These are phyloP conservation scores for Phytophthora nicotianae DNA, from an alignment of 352 stramenopile species.

Conservation along the genomic window DNA sequence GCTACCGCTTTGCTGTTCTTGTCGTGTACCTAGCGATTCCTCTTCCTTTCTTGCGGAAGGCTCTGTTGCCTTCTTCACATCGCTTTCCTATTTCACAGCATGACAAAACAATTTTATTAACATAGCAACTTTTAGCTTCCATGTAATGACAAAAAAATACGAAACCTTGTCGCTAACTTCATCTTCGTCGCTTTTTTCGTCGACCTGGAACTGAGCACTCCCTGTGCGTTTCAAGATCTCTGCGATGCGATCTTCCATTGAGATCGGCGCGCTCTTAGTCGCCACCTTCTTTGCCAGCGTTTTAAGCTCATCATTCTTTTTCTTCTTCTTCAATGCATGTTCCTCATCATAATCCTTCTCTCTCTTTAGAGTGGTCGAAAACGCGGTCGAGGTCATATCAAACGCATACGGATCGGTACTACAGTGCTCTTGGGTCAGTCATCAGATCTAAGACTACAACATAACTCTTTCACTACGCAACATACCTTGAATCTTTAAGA, in stretches of 20 bases:
- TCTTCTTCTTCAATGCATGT: conserved; percentile 26
- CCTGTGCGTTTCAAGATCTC: conserved; percentile 82
- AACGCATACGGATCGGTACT: conserved; percentile 80
- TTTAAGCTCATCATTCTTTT: conserved; percentile 40
- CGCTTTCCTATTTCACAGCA: conserved; percentile 13
- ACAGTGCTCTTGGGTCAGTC: conserved; percentile 11
- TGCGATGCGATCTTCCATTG: conserved; percentile 75
- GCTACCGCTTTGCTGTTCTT: not conserved
- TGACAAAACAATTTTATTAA: not conserved
- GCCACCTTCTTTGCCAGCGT: conserved; percentile 33
- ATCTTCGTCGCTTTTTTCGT: conserved; percentile 32
- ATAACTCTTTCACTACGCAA: not conserved
- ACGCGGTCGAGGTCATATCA: conserved; percentile 48
- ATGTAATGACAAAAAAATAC: not conserved
- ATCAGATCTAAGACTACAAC: not conserved
- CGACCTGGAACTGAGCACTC: conserved; percentile 44
- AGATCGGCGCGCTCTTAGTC: conserved; percentile 32
- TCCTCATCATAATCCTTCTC: conserved; percentile 31
- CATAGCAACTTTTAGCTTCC: not conserved
- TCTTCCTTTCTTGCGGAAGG: not conserved
- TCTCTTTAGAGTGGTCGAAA: conserved; percentile 30
- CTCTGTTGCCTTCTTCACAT: conserved; percentile 10
- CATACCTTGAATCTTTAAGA: conserved; percentile 33
- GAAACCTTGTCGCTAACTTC: conserved; percentile 28
- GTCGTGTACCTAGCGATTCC: not conserved